Evolutionary conservation across 176 grass and related monocot genomes (phyloP).

Genomic region (Rhipidocladum racemiflorum): DNA sequence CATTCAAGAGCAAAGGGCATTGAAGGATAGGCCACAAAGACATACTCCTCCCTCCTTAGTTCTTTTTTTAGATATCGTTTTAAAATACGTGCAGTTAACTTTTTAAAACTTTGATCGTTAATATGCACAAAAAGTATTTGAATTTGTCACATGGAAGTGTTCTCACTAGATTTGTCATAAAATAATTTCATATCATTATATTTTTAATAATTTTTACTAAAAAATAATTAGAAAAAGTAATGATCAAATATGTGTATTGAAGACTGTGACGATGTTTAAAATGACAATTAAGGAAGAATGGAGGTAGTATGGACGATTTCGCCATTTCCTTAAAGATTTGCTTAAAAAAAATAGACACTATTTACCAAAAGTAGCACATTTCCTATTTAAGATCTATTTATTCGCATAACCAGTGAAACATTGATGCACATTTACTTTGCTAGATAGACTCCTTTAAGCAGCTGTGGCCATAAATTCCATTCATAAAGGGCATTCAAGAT

Average conservation of each 20-base stretch:
- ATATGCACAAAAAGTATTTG: no score
- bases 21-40: slow-evolving; percentile 36
- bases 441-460: slow-evolving; percentile 34
- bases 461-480: slow-evolving; percentile 44
- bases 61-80: no score
- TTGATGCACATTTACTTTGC: slow-evolving; percentile 51
- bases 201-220: no score
- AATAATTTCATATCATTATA: no score
- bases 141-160: no score
- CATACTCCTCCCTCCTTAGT: neutral
- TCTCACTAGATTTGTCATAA: no score
- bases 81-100: no score
- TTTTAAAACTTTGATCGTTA: no score
- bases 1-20: slow-evolving; percentile 44
- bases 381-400: slow-evolving; percentile 39
- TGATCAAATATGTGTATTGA: no score
- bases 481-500: slow-evolving; percentile 52
- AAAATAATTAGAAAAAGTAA: no score
- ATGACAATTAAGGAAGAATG: no score
- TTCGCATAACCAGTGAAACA: slow-evolving; percentile 33
- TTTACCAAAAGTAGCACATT: slow-evolving; percentile 37
- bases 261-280: no score
- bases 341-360: neutral
- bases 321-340: slow-evolving; percentile 11
- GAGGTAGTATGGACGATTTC: neutral